Base-by-base conservation (phyloP, 2,329 filamentous ascomycete species). In the Cylindrodendrum hubeiense region DNA sequence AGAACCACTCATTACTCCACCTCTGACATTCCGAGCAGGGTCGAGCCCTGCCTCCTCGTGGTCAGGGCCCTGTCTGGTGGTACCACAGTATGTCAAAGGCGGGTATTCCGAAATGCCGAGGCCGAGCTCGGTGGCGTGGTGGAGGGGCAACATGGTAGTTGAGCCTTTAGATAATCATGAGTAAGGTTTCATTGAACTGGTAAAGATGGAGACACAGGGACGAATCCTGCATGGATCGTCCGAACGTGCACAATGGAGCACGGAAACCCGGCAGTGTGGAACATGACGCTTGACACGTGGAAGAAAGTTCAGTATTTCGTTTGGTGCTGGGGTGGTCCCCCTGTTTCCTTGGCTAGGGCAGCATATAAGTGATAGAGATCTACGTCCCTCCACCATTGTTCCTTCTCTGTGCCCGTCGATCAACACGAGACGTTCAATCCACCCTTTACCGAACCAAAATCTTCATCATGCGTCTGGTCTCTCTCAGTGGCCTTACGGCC, bases 401-500 rank as follows among this genome's bases (percentile, higher is more conserved):
- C 12, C 28, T 26, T 44, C 9, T n/a, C 34, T n/a, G 13, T 24
- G 43, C 19, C 19, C 22, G 43, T 17, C 34, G 30, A 21, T 39
- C 37, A 37, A 22, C 5, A 13, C 47, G 3, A 13, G 10, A 33
- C n/a, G 28, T 30, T 57, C 21, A 51, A 19, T 8, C 21, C 21
- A 44, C 5, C 39, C 17, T 15, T 33, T 51, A 13, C 24, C n/a
- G 13, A 17, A 6, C 28, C 30, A 44, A 24, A 12, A 30, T 21
- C 28, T 49, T 8, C 39, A 65, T 30, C 3, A 65, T 65, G 62
- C 62, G 51, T 47, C 39, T 60, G 9, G 19, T 33, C 15, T 44
- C 57, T 24, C 49, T 61, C n/a, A 22, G 28, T 21, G 51, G 43
- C 51, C 39, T 65, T n/a, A 39, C 62, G 46, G 62, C 56, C 44